Evolutionary conservation across 2,329 filamentous ascomycete genomes (phyloP).

Genomic region (Chalaropsis ovoidea): DNA sequence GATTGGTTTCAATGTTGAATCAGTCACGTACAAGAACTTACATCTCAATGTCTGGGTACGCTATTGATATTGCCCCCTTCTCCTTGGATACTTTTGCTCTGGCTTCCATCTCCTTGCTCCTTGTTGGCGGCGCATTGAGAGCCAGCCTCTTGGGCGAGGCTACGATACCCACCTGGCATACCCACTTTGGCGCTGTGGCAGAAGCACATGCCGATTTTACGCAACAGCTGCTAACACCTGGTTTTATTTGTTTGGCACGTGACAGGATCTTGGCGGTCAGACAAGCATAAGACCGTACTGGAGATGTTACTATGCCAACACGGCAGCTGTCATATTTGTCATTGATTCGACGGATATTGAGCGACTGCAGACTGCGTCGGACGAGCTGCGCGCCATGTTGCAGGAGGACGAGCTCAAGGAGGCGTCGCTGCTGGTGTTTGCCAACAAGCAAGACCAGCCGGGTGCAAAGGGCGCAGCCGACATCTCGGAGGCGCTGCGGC

Average conservation of each 20-base stretch:
- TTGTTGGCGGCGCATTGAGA: background rate
- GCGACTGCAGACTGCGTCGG: constrained; percentile 78
- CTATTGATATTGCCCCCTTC: background rate
- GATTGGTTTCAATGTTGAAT: constrained; percentile 98
- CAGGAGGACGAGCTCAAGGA: constrained; percentile 95
- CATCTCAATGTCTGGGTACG: constrained; percentile 98
- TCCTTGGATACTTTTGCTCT: constrained; percentile 6
- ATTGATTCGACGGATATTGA: constrained; percentile 98
- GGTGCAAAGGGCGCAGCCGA: constrained; percentile 93
- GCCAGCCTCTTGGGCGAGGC: constrained; percentile 17
- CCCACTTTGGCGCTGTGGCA: background rate
- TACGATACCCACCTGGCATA: background rate
- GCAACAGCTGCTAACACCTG: constrained; percentile 25
- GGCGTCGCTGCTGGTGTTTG: constrained; percentile 84
- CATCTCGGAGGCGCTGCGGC: constrained; percentile 82
- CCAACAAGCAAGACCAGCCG: constrained; percentile 98
- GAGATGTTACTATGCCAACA: constrained; percentile 99
- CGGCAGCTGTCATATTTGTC: constrained; percentile 95
- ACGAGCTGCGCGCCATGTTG: constrained; percentile 88
- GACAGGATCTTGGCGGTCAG: constrained; percentile 82
- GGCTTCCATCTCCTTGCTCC: background rate
- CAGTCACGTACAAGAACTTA: constrained; percentile 93
- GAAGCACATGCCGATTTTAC: background rate
- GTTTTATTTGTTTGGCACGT: constrained; percentile 15
- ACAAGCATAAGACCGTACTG: constrained; percentile 98